Conservation (phyloP, 2,329 filamentous ascomycete species). For the Colletotrichum lindemuthianum region DNA sequence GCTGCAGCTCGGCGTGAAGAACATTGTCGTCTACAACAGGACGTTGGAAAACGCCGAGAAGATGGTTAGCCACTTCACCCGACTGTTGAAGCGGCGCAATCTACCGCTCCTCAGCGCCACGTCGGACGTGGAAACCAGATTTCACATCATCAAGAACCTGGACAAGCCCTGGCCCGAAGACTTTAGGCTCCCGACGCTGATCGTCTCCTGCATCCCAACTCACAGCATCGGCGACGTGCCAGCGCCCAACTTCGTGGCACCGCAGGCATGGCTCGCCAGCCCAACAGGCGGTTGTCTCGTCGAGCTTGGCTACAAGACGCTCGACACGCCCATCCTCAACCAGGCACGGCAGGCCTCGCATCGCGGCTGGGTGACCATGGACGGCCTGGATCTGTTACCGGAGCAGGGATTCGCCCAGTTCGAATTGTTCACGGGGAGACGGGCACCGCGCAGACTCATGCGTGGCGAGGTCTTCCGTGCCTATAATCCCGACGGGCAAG, state of each 20-base stretch:
- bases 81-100: constrained; percentile 57
- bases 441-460: constrained; percentile 77
- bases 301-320: constrained; percentile 78
- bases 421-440: constrained; percentile 79
- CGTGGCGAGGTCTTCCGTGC: constrained; percentile 67
- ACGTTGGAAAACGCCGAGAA: constrained; percentile 73
- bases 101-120: constrained; percentile 53
- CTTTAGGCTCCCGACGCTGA: constrained; percentile 74
- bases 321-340: constrained; percentile 75
- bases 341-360: constrained; percentile 71
- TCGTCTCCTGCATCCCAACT: constrained; percentile 80
- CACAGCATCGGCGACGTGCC: constrained; percentile 71
- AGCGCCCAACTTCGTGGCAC: constrained; percentile 76
- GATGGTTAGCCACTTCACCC: constrained; percentile 76
- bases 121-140: constrained; percentile 51
- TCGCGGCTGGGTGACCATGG: constrained; percentile 77
- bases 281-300: constrained; percentile 80
- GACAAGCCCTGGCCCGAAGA: constrained; percentile 72
- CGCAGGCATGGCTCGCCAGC: constrained; percentile 75
- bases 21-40: constrained; percentile 80
- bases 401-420: constrained; percentile 87
- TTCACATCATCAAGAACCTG: constrained; percentile 68
- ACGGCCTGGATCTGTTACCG: constrained; percentile 78
- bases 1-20: constrained; percentile 79
- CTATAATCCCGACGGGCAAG: constrained; percentile 53